These are phyloP conservation scores for Penicillium cataractarum DNA, from an alignment of 495 filamentous ascomycete genomes.

Conservation along the genomic window DNA sequence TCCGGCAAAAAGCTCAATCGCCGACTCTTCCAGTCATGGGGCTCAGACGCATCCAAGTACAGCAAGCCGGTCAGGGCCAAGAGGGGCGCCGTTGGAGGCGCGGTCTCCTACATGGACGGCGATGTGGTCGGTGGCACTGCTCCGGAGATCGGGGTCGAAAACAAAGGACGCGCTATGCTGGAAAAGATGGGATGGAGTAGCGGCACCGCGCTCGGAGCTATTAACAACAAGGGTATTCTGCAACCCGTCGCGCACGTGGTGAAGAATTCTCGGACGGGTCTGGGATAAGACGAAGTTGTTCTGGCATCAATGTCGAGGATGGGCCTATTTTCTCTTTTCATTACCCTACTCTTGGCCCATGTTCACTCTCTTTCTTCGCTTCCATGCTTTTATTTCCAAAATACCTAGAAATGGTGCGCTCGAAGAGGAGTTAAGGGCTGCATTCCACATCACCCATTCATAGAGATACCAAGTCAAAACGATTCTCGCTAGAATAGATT, in stretches of 20 bases:
- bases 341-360: not conserved
- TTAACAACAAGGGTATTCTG: conserved; percentile 85
- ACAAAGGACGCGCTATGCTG: conserved; percentile 83
- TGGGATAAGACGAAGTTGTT: conserved; percentile 59
- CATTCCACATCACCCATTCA: not conserved
- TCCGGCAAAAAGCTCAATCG: conserved; percentile 37
- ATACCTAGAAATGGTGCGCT: not conserved
- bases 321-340: not conserved
- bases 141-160: conserved; percentile 80
- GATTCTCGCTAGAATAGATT: not conserved
- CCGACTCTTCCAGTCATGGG: conserved; percentile 39
- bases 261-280: conserved; percentile 80
- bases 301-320: not conserved
- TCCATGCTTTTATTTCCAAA: not conserved
- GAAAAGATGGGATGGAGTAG: conserved; percentile 98
- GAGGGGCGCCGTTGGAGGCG: conserved; percentile 44
- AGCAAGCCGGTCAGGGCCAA: conserved; percentile 34
- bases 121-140: conserved; percentile 85
- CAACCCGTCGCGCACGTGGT: conserved; percentile 86
- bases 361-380: not conserved
- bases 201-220: conserved; percentile 82
- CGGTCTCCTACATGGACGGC: conserved; percentile 75
- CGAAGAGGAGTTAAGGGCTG: not conserved
- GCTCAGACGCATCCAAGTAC: conserved; percentile 17
- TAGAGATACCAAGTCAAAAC: not conserved